Conservation (phyloP, 345 rosid genomes). For the Moringa oleifera region DNA sequence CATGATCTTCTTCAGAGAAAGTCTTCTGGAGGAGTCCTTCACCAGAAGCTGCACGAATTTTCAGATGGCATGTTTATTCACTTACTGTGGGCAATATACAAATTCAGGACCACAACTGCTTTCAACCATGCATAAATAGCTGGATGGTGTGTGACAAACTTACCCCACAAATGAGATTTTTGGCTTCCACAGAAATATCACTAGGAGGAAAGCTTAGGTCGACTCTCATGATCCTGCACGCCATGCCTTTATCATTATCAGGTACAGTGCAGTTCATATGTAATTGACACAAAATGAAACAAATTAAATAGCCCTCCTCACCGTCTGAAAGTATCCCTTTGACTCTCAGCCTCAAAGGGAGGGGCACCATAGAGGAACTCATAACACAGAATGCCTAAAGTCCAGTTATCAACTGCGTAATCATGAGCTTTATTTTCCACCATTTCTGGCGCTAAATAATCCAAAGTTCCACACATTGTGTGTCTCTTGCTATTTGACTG, state of each 20-base stretch:
- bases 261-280: background rate
- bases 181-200: conserved; percentile 63
- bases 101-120: background rate
- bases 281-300: background rate
- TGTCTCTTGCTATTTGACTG: conserved; percentile 85
- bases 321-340: conserved; percentile 79
- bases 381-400: conserved; percentile 82
- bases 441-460: conserved; percentile 96
- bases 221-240: conserved; percentile 67
- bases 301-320: conserved; percentile 17
- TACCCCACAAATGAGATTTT: conserved; percentile 61
- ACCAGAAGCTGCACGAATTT: conserved; percentile 69
- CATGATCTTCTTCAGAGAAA: conserved; percentile 74
- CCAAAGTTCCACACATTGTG: conserved; percentile 97
- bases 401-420: conserved; percentile 95
- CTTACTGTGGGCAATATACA: too few species aligned
- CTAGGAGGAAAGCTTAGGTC: conserved; percentile 72
- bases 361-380: conserved; percentile 93
- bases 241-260: background rate
- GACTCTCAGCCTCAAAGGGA: conserved; percentile 91
- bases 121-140: background rate
- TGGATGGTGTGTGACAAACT: background rate
- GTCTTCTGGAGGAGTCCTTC: conserved; percentile 76
- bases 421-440: conserved; percentile 89
- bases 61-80: conserved; percentile 4